Conservation (phyloP, 768 basidiomycete species). For the Suillus hirtellus region DNA sequence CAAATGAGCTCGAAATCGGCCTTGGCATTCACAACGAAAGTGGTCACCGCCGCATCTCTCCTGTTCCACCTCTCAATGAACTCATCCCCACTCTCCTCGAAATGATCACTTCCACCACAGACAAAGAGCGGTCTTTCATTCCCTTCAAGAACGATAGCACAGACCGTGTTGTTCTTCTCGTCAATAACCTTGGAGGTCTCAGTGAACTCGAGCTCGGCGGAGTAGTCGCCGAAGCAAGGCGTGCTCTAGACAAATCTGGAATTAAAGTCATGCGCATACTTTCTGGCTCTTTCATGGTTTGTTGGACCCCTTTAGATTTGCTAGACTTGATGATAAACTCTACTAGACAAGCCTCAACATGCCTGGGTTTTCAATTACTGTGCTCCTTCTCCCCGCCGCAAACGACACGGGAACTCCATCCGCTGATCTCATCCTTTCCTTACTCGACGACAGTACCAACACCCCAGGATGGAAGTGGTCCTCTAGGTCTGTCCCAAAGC, state of each 20-base stretch:
- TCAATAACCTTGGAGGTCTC: slow-evolving; percentile 87
- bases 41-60: slow-evolving; percentile 66
- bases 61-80: slow-evolving; percentile 67
- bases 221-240: slow-evolving; percentile 61
- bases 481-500: slow-evolving; percentile 42
- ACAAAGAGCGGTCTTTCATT: slow-evolving; percentile 77
- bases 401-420: slow-evolving; percentile 40
- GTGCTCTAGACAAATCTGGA: slow-evolving; percentile 53
- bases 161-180: slow-evolving; percentile 74
- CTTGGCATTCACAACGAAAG: slow-evolving; percentile 93
- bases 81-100: slow-evolving; percentile 72
- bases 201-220: slow-evolving; percentile 80
- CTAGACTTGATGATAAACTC: slow-evolving; percentile 5
- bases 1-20: slow-evolving; percentile 81
- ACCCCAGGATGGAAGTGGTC: slow-evolving; percentile 90
- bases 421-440: slow-evolving; percentile 51
- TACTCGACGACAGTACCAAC: slow-evolving; percentile 66
- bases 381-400: slow-evolving; percentile 67
- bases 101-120: slow-evolving; percentile 67
- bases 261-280: slow-evolving; percentile 64
- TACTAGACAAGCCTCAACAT: slow-evolving; percentile 85
- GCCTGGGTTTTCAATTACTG: slow-evolving; percentile 87
- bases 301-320: slow-evolving; percentile 17
- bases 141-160: slow-evolving; percentile 61
- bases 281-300: slow-evolving; percentile 85